These are phyloP conservation scores for Coniochaeta sp. DNA, from an alignment of 2,329 filamentous ascomycete species.

Conservation along the genomic window DNA sequence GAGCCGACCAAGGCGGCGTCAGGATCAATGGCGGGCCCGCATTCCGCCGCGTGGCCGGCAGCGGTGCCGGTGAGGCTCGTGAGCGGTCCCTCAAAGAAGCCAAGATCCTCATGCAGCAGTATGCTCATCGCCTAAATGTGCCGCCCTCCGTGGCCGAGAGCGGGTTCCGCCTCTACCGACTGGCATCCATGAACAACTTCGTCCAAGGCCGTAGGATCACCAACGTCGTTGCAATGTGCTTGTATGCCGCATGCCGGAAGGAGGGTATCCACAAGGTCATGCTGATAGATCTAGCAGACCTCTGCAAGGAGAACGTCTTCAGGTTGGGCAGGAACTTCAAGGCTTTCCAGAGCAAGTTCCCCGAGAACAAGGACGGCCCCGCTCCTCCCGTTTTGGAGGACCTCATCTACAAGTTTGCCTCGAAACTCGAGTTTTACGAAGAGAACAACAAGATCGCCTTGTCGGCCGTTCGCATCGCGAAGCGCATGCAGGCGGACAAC, in stretches of 20 bases:
- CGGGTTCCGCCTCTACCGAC: constrained; percentile 67
- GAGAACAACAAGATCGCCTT: constrained; percentile 77
- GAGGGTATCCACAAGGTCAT: constrained; percentile 76
- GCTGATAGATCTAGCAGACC: constrained; percentile 92
- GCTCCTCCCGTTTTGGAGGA: constrained; percentile 78
- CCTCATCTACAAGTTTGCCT: constrained; percentile 84
- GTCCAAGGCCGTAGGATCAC: constrained; percentile 79
- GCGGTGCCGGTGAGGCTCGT: constrained; percentile 49
- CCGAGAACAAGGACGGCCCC: constrained; percentile 43
- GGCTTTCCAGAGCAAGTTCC: constrained; percentile 63
- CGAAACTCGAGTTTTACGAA: constrained; percentile 82
- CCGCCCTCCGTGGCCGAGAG: constrained; percentile 56
- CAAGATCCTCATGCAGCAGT: constrained; percentile 51
- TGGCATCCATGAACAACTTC: constrained; percentile 68
- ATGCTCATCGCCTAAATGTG: constrained; percentile 52
- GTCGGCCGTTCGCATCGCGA: constrained; percentile 80
- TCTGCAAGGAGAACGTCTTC: constrained; percentile 80
- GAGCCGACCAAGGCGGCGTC: constrained; percentile 75
- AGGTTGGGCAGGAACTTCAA: constrained; percentile 87
- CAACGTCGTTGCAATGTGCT: constrained; percentile 80
- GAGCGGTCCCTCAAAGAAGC: constrained; percentile 55
- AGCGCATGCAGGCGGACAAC: constrained; percentile 95
- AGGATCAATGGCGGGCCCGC: constrained; percentile 56
- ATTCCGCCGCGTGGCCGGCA: constrained; percentile 45
- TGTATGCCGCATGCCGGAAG: constrained; percentile 82